These are phyloP conservation scores for Trichoderma lentiforme DNA, from an alignment of 2,329 filamentous ascomycete species.

Conservation along the genomic window DNA sequence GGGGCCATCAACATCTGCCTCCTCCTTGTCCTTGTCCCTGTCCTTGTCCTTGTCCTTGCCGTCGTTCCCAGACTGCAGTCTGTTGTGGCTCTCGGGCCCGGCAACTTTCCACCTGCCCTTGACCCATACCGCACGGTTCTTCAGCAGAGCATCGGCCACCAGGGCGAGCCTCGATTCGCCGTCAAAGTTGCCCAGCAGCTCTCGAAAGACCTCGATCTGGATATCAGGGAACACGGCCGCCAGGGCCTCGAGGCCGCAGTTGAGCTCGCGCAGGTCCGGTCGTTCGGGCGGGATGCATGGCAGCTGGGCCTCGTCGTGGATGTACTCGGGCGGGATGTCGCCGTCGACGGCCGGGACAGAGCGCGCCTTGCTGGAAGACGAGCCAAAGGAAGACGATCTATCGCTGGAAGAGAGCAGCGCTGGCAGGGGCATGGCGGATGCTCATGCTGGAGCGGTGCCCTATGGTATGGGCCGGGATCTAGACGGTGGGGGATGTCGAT, in stretches of 20 bases:
- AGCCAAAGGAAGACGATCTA: constrained; percentile 32
- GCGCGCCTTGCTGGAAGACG: constrained; percentile 23
- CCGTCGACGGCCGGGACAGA: constrained; percentile 24
- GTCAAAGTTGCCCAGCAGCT: constrained; percentile 73
- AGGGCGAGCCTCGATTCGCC: constrained; percentile 73
- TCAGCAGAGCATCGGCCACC: constrained; percentile 73
- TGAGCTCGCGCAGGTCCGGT: constrained; percentile 65
- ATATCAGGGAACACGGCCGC: constrained; percentile 74
- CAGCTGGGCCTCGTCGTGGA: constrained; percentile 56
- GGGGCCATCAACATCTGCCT: neutral
- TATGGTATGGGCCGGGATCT: constrained; percentile 10
- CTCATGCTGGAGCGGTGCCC: constrained; percentile 31
- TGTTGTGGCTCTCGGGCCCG: constrained; percentile 33
- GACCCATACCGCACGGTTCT: constrained; percentile 66
- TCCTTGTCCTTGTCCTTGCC: neutral
- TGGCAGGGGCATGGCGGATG: constrained; percentile 47
- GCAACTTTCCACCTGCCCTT: constrained; percentile 61
- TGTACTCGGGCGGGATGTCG: constrained; percentile 42
- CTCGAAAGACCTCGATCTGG: constrained; percentile 77
- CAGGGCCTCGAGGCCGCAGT: constrained; percentile 64
- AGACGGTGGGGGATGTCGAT: neutral
- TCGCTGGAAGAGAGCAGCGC: constrained; percentile 46
- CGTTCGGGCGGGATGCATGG: constrained; percentile 47
- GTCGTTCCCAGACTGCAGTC: neutral
- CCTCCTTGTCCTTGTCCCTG: constrained; percentile 24